Conservation (phyloP, 345 rosid species). For the Combretum micranthum region DNA sequence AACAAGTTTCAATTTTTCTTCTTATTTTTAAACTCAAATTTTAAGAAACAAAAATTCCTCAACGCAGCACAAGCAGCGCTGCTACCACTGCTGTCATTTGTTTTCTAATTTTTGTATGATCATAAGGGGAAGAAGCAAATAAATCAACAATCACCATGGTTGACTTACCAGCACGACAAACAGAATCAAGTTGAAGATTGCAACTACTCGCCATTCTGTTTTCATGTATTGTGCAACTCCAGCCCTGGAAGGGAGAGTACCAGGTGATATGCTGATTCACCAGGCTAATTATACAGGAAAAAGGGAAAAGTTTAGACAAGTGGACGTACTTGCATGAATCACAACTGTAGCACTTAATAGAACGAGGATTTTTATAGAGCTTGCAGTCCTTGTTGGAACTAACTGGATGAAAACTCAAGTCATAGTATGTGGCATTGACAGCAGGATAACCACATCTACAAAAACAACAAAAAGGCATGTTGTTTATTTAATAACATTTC, state of each 20-base stretch:
- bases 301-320: not conserved
- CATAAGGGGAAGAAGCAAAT: not conserved
- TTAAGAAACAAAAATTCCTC: too few species aligned
- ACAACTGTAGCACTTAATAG: conserved; percentile 79
- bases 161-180: conserved; percentile 70
- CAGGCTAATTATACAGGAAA: not conserved
- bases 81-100: not conserved
- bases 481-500: not conserved
- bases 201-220: conserved; percentile 86
- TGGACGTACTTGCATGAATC: conserved; percentile 84
- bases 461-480: not conserved
- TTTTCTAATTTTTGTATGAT: not conserved
- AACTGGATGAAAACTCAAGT: conserved; percentile 82
- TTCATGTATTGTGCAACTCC: conserved; percentile 98
- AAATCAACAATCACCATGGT: not conserved
- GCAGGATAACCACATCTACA: conserved; percentile 84
- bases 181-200: conserved; percentile 63
- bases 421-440: conserved; percentile 67
- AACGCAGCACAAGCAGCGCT: too few species aligned
- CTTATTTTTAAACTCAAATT: too few species aligned
- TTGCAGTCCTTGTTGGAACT: conserved; percentile 81
- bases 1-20: too few species aligned
- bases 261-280: conserved; percentile 1
- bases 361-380: conserved; percentile 59
- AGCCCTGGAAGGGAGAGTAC: conserved; percentile 42